These are phyloP conservation scores for Ascomycota sp. DNA, from an alignment of 2,329 filamentous ascomycete genomes.

Conservation along the genomic window DNA sequence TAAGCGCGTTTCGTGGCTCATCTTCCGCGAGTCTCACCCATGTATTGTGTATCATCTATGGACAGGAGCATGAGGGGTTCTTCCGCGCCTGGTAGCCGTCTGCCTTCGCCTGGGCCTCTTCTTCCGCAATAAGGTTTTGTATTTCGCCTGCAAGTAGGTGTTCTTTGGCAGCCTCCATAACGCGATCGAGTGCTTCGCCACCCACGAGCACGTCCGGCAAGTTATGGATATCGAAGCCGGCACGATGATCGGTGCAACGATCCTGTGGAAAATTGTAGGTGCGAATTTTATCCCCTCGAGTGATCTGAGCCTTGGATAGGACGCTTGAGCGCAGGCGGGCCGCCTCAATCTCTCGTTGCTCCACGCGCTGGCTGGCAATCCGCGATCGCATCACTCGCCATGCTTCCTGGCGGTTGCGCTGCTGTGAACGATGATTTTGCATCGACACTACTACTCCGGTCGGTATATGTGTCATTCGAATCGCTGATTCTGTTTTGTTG, in stretches of 20 bases:
- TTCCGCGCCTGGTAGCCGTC: background rate
- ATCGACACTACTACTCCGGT: conserved; percentile 73
- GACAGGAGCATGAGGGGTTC: too few species aligned
- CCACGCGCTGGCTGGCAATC: conserved; percentile 56
- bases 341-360: conserved; percentile 65
- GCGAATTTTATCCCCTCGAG: conserved; percentile 76
- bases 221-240: conserved; percentile 57
- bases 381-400: conserved; percentile 69
- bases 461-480: conserved; percentile 75
- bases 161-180: conserved; percentile 56
- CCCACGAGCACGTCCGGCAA: conserved; percentile 61
- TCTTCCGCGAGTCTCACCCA: too few species aligned
- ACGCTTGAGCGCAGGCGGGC: conserved; percentile 53
- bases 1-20: too few species aligned
- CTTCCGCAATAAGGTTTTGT: conserved; percentile 43
- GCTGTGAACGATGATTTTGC: conserved; percentile 80
- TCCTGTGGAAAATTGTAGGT: conserved; percentile 66
- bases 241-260: conserved; percentile 73
- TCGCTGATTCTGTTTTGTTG: conserved; percentile 92
- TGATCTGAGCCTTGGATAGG: conserved; percentile 59
- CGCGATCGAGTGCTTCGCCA: conserved; percentile 41
- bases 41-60: too few species aligned
- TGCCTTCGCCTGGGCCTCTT: conserved; percentile 17
- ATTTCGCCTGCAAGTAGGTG: conserved; percentile 63
- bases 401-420: conserved; percentile 66